Percentiles rank a stretch among this genome's conserved stretches.
phyloP scores from a whole-genome alignment of 2,329 filamentous ascomycete genomes.

The Epicoccum sorghinum region DNA sequence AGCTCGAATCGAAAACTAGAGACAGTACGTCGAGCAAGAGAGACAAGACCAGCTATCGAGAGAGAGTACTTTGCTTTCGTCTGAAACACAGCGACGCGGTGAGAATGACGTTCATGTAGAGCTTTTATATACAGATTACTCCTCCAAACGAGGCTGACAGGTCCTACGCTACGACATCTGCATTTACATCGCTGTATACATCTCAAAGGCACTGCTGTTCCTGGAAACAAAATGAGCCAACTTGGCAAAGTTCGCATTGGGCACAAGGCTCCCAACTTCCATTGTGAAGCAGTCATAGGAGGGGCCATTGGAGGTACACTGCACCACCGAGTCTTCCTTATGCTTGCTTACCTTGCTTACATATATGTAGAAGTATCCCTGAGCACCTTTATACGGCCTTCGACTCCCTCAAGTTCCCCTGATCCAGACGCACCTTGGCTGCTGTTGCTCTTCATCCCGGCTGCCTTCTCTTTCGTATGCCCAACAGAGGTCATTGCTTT shows the following conservation, averaged over 20 bases:
- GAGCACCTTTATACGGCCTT: conserved; percentile 29
- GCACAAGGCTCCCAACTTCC: conserved; percentile 34
- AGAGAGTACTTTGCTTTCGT: conserved; percentile 1
- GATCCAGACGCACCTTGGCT: conserved; percentile 28
- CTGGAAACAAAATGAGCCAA: conserved; percentile 22
- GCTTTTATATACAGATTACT: conserved; percentile 1
- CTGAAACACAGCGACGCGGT: conserved; percentile 4
- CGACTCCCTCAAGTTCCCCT: conserved; percentile 4
- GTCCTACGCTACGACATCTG: not conserved
- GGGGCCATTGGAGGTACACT: conserved; percentile 28
- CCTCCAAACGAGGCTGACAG: not conserved
- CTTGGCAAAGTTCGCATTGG: conserved; percentile 35
- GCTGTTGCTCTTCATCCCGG: conserved; percentile 41
- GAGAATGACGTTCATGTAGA: not conserved
- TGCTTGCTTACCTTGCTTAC: conserved; percentile 2
- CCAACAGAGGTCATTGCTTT: conserved; percentile 41
- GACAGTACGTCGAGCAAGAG: conserved; percentile 14
- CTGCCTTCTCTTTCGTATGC: conserved; percentile 42
- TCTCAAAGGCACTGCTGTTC: not conserved
- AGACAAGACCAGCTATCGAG: conserved; percentile 6
- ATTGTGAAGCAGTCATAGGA: conserved; percentile 34
- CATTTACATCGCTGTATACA: not conserved
- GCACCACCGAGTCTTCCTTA: no score
- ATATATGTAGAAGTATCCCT: conserved; percentile 30
- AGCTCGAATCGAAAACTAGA: conserved; percentile 7